phyloP scores from a whole-genome alignment of 202 grass and related monocot species.

The Panicum hallii region DNA sequence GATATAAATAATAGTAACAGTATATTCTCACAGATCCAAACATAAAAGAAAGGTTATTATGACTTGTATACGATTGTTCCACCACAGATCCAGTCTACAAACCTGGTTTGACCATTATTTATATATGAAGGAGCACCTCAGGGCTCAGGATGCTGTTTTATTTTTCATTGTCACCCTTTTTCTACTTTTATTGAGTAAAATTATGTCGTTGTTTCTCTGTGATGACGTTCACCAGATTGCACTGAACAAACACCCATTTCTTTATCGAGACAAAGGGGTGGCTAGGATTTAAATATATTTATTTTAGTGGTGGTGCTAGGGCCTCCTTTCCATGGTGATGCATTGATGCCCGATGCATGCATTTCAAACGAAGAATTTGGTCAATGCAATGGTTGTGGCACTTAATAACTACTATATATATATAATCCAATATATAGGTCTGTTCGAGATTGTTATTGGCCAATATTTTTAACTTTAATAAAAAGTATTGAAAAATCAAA shows the following conservation, averaged over 20 bases:
- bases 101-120: too few species aligned
- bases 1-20: neutral
- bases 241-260: neutral
- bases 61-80: neutral
- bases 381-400: neutral
- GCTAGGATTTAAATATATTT: neutral
- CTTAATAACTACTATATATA: neutral
- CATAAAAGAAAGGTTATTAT: neutral
- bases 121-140: too few species aligned
- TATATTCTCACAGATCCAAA: neutral
- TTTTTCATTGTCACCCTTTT: neutral
- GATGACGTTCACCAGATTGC: neutral
- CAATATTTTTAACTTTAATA: neutral
- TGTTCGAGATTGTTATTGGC: neutral
- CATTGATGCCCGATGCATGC: too few species aligned
- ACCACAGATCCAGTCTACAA: neutral
- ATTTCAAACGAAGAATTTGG: too few species aligned
- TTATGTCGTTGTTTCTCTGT: neutral
- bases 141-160: neutral
- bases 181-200: neutral
- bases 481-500: neutral
- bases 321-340: too few species aligned
- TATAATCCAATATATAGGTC: neutral
- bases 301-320: neutral
- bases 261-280: neutral